These are phyloP conservation scores for Myrica gale DNA, from an alignment of 306 rosid genomes.

Conservation along the genomic window DNA sequence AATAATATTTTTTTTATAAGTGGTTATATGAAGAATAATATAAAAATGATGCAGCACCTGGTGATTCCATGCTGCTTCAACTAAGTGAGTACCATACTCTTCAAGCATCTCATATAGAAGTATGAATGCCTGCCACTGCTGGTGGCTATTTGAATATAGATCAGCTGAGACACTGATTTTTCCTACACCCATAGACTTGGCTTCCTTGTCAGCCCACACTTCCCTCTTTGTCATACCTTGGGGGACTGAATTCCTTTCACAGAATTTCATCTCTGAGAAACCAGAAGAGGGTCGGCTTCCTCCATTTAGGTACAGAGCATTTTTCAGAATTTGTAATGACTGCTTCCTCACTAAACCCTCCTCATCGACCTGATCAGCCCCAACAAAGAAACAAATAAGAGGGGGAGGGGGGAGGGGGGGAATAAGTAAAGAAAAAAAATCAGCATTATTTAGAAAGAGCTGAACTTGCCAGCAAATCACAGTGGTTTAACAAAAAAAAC, in stretches of 20 bases:
- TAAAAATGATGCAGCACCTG: slow-evolving; percentile 52
- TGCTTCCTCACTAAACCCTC: slow-evolving; percentile 89
- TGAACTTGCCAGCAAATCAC: slow-evolving; percentile 21
- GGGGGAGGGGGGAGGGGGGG: too few relatives aligned
- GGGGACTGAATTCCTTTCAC: slow-evolving; percentile 36
- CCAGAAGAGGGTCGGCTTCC: slow-evolving; percentile 35
- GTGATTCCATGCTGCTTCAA: slow-evolving; percentile 98
- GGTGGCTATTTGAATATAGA: slow-evolving; percentile 45
- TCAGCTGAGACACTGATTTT: slow-evolving; percentile 46
- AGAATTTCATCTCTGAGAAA: slow-evolving; percentile 29
- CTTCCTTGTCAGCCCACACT: slow-evolving; percentile 80
- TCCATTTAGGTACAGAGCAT: slow-evolving; percentile 42
- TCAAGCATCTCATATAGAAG: slow-evolving; percentile 96
- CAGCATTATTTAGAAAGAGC: slow-evolving; percentile 26
- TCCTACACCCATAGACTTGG: slow-evolving; percentile 84
- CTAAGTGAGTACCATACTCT: slow-evolving; percentile 94
- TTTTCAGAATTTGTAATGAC: slow-evolving; percentile 69
- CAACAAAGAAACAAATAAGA: not conserved
- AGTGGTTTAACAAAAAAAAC: slow-evolving; percentile 20
- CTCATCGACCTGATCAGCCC: slow-evolving; percentile 65
- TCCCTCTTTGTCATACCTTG: slow-evolving; percentile 72
- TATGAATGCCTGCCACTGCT: slow-evolving; percentile 80
- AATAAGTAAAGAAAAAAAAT: not conserved
- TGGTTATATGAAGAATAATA: not conserved
- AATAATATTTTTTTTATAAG: not conserved